Evolutionary conservation across 495 filamentous ascomycete species (phyloP), one percentile per base, ranked within the genome.

Genomic region (Monascus purpureus): DNA sequence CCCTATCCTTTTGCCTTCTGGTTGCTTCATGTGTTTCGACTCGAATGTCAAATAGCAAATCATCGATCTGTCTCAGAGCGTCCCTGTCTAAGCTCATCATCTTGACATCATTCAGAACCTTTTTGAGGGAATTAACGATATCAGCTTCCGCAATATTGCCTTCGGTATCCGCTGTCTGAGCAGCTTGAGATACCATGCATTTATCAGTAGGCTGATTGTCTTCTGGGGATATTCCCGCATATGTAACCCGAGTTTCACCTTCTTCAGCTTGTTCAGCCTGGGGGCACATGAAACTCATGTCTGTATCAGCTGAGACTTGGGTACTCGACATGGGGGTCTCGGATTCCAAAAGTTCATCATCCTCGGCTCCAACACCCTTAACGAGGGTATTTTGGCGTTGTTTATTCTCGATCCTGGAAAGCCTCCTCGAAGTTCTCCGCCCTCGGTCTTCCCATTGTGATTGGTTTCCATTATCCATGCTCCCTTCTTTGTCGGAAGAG

Each of bases 31-130:
- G 73, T 40, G 76, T 54, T 42, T 73, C 68, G 36, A 70, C 62
- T 36, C 70, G 73, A 43, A 76, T 69, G 45, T 80, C 72, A 57
- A 77, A 75, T 37, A 80, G 65, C 44, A 79, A 49, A 39, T 79
- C 71, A 37, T 82, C 77, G 33, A 80, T 65, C 40, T 70, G 58
- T 22, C 64, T 65, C 18, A 74, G 58, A 32, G 71, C 63, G 28
- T 59, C 45, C 7, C 65, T 52, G 13, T 65, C 62, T 34, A 80
- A 42, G 17, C 48, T 56, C 25, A 65, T 61, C 8, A 42, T 41
- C 34, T 67, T 63, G 32, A 79, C 60, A 24, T 65, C 53, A 17
- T 57, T 57, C 22, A 80, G 50, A 0, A 75, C 41, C 8, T 46
- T 57, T 17, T 52, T 61, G 3, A 81, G 53, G 13, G 67, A 60